These are phyloP conservation scores for Metschnikowia cubensis DNA, from an alignment of 805 yeast species.

Conservation along the genomic window DNA sequence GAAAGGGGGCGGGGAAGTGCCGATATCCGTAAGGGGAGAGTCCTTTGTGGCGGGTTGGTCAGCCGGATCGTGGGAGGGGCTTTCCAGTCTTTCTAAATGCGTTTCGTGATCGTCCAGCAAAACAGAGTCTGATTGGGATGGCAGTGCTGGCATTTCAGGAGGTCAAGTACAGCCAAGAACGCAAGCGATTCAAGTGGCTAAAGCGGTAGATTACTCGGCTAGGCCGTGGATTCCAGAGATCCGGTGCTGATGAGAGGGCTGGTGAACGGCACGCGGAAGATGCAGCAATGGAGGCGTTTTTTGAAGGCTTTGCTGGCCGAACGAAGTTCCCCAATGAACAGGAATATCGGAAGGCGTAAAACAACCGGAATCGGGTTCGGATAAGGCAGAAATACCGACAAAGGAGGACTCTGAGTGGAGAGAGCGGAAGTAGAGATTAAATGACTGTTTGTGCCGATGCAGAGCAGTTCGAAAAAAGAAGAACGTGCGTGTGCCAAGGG, in stretches of 20 bases:
- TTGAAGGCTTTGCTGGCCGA: not conserved
- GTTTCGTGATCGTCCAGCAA: conserved; percentile 4
- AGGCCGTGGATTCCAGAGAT: not conserved
- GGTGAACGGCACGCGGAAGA: not conserved
- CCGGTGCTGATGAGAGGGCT: not conserved
- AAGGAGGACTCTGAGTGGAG: not conserved
- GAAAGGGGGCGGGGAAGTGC: conserved; percentile 38
- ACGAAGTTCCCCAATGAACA: not conserved
- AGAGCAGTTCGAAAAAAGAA: not conserved
- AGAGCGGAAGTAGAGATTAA: not conserved
- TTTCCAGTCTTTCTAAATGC: conserved; percentile 2
- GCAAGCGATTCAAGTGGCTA: not conserved
- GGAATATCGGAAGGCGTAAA: not conserved
- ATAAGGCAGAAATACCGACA: not conserved
- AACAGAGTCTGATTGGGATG: conserved; percentile 1
- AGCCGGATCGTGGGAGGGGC: conserved; percentile 1
- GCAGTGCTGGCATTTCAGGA: conserved; percentile 4
- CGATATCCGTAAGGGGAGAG: conserved; percentile 39
- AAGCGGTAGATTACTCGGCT: not conserved
- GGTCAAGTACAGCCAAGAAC: not conserved
- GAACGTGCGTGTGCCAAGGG: not conserved
- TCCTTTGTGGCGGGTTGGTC: conserved; percentile 24
- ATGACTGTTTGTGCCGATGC: conserved; percentile 1
- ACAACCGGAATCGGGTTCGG: not conserved
- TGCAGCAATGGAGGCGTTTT: not conserved